These are phyloP conservation scores for Naegleria lovaniensis DNA, from an alignment of 208 protist genomes.

Conservation along the genomic window DNA sequence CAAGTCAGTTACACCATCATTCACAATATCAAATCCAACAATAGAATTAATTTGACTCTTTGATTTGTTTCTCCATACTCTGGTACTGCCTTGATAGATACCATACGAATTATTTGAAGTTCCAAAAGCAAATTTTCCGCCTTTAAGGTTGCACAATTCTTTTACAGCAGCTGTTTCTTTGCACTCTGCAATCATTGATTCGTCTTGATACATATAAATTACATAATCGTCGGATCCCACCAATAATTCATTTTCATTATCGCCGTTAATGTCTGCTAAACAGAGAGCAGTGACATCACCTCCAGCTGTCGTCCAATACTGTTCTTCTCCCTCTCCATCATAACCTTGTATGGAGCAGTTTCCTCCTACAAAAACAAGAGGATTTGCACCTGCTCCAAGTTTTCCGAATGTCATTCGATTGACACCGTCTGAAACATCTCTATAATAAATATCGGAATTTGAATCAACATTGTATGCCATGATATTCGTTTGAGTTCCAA, in stretches of 20 bases:
- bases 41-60: constrained; percentile 65
- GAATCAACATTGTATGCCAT: constrained; percentile 79
- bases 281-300: constrained; percentile 77
- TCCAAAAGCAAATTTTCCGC: constrained; percentile 70
- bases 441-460: constrained; percentile 82
- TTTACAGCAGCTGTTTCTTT: constrained; percentile 69
- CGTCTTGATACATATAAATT: constrained; percentile 77
- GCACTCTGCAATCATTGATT: constrained; percentile 67
- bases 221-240: constrained; percentile 84
- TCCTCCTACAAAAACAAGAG: constrained; percentile 75
- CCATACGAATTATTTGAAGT: constrained; percentile 82
- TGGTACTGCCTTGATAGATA: constrained; percentile 66
- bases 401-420: constrained; percentile 64
- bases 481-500: constrained; percentile 73
- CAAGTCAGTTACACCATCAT: constrained; percentile 79
- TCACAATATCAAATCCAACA: constrained; percentile 78
- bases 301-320: constrained; percentile 85
- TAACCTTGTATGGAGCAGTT: constrained; percentile 88
- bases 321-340: constrained; percentile 69
- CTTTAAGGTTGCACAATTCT: constrained; percentile 40
- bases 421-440: constrained; percentile 80
- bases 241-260: constrained; percentile 56
- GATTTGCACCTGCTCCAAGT: constrained; percentile 36
- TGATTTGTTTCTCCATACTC: constrained; percentile 75
- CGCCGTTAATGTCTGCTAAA: constrained; percentile 61